A percentile compares a stretch with the other conserved stretches of the same genome.
phyloP scores from a whole-genome alignment of 495 filamentous ascomycete genomes.

The Aspergillus kassunensis region DNA sequence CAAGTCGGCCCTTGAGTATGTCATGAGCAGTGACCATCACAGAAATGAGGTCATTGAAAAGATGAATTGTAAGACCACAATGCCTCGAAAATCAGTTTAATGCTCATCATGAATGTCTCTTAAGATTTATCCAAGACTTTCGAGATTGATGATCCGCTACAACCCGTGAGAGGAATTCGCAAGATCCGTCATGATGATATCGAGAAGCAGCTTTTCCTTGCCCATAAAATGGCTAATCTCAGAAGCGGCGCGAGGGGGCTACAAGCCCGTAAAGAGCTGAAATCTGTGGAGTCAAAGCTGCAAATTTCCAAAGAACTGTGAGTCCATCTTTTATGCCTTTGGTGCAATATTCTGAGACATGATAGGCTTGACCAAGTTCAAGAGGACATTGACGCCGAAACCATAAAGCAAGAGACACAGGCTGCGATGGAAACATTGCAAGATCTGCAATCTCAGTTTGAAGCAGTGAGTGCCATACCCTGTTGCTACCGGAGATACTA shows the following conservation, averaged over 20 bases:
- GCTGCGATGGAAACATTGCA: slow-evolving; percentile 59
- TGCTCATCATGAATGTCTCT: background rate
- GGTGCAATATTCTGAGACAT: slow-evolving; percentile 1
- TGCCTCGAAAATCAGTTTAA: background rate
- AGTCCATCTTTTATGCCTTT: slow-evolving; percentile 1
- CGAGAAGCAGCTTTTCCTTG: slow-evolving; percentile 57
- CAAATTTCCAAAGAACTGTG: slow-evolving; percentile 51
- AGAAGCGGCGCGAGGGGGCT: slow-evolving; percentile 69
- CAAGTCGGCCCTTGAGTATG: slow-evolving; percentile 58
- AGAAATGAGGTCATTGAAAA: slow-evolving; percentile 55
- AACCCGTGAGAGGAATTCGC: slow-evolving; percentile 55
- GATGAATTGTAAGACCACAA: slow-evolving; percentile 47
- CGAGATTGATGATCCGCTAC: slow-evolving; percentile 48
- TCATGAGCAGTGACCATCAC: slow-evolving; percentile 60
- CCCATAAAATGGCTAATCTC: slow-evolving; percentile 66
- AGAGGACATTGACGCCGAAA: slow-evolving; percentile 50
- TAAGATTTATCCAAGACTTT: slow-evolving; percentile 43
- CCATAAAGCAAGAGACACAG: slow-evolving; percentile 56
- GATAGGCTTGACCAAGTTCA: slow-evolving; percentile 49
- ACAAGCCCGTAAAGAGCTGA: slow-evolving; percentile 66
- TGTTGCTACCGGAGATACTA: background rate
- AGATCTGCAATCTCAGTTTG: slow-evolving; percentile 55
- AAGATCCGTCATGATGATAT: slow-evolving; percentile 56
- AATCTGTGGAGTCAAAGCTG: slow-evolving; percentile 58
- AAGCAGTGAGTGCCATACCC: slow-evolving; percentile 34